Evolutionary conservation across 2,329 filamentous ascomycete genomes (phyloP).

Genomic region (Xylariomycetidae sp.): DNA sequence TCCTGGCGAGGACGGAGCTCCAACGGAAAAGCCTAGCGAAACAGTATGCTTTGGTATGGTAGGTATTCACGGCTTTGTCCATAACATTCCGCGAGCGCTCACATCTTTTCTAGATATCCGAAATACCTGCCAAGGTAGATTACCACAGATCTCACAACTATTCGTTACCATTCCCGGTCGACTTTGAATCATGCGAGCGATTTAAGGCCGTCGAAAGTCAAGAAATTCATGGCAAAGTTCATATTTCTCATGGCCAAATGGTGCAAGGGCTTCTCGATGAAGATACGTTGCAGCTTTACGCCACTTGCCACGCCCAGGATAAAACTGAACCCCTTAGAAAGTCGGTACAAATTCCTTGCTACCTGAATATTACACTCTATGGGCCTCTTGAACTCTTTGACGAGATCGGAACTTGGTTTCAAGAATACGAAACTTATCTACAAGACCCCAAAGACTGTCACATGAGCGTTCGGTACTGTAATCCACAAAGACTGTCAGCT

Average conservation of each 20-base stretch:
- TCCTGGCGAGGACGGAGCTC: no score
- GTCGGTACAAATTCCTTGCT: slow-evolving; percentile 16
- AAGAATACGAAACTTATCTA: slow-evolving; percentile 27
- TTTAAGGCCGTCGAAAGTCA: not conserved
- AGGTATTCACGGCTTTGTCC: no score
- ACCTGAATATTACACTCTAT: slow-evolving; percentile 27
- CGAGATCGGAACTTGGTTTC: slow-evolving; percentile 25
- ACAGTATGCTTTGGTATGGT: no score
- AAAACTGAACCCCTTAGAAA: no score
- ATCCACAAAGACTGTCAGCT: slow-evolving; percentile 30
- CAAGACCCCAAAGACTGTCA: slow-evolving; percentile 29
- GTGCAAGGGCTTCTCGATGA: slow-evolving; percentile 2
- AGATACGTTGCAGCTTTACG: not conserved
- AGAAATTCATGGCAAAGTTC: not conserved
- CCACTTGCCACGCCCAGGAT: not conserved
- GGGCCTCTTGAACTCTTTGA: slow-evolving; percentile 22
- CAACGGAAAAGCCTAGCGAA: no score
- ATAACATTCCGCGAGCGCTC: no score
- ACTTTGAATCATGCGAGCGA: not conserved
- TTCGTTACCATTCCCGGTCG: not conserved
- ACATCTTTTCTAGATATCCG: no score
- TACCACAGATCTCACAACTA: not conserved
- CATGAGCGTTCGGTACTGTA: slow-evolving; percentile 26
- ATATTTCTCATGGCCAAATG: slow-evolving; percentile 1
- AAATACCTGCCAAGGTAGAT: no score